A percentile compares a stretch with the other conserved stretches of the same genome.
phyloP scores from a whole-genome alignment of 176 grass and related monocot species.

The Avena insularis region DNA sequence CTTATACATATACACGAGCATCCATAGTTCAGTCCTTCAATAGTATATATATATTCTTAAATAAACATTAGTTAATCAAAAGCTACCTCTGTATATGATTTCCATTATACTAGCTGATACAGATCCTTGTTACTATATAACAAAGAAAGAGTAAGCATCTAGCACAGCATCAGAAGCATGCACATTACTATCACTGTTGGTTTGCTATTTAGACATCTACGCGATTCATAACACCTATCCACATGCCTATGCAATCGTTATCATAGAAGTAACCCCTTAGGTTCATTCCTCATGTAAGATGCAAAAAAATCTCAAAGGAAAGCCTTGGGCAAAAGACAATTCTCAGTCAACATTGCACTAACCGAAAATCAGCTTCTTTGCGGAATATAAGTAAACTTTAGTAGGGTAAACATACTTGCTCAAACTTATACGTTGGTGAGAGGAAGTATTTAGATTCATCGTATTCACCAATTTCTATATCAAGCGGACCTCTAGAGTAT shows the following conservation, averaged over 20 bases:
- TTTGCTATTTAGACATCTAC: slow-evolving; percentile 2
- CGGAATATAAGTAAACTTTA: slow-evolving; percentile 22
- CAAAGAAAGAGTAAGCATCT: slow-evolving; percentile 1
- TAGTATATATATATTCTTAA: background rate
- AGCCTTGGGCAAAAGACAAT: slow-evolving; percentile 1
- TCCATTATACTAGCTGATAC: slow-evolving; percentile 9
- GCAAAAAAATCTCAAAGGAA: slow-evolving; percentile 2
- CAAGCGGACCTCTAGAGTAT: slow-evolving; percentile 92
- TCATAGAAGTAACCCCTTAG: background rate
- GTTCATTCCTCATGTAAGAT: background rate
- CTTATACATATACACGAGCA: background rate
- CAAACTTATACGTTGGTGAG: slow-evolving; percentile 92
- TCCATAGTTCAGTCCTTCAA: background rate
- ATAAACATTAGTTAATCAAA: background rate
- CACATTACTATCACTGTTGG: background rate
- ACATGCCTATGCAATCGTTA: background rate
- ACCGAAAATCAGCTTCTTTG: background rate
- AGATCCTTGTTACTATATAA: background rate
- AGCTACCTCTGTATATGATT: background rate
- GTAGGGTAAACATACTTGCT: slow-evolving; percentile 75
- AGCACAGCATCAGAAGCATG: slow-evolving; percentile 16
- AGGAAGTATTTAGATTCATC: slow-evolving; percentile 93
- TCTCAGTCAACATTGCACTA: slow-evolving; percentile 20
- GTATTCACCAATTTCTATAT: slow-evolving; percentile 72
- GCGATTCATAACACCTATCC: slow-evolving; percentile 17